Evolutionary conservation across 345 rosid species (phyloP).

Genomic region (Ailanthus altissimus): DNA sequence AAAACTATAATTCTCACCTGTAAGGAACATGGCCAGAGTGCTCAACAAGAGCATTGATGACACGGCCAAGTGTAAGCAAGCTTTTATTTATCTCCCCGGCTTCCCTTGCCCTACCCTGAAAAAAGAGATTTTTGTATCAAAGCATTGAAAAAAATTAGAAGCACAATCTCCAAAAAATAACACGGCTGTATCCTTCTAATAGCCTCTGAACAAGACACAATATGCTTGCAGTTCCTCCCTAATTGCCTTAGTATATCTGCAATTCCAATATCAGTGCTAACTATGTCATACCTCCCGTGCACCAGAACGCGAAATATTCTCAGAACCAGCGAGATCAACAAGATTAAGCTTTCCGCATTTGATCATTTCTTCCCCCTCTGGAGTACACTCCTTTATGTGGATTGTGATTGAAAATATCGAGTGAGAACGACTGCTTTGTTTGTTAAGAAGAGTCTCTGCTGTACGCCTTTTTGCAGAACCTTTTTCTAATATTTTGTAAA

Average conservation of each 20-base stretch:
- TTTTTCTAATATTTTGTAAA: conserved; percentile 93
- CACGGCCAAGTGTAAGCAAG: conserved; percentile 97
- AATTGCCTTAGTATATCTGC: not conserved
- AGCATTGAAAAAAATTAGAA: not conserved
- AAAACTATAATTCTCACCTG: conserved; percentile 44
- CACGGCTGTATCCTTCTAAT: not conserved
- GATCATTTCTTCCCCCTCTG: conserved; percentile 99
- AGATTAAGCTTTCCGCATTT: conserved; percentile 98
- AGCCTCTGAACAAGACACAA: not conserved
- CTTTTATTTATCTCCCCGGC: conserved; percentile 99
- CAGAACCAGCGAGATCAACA: conserved; percentile 99
- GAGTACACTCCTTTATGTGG: conserved; percentile 93
- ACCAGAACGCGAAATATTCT: conserved; percentile 98
- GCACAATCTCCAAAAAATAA: conserved; percentile 24
- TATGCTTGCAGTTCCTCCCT: not conserved
- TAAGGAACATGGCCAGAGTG: conserved; percentile 99
- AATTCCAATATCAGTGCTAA: conserved; percentile 9
- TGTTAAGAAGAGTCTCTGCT: conserved; percentile 97
- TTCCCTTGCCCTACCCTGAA: conserved; percentile 99
- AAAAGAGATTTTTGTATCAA: conserved; percentile 19
- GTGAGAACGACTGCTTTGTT: conserved; percentile 99
- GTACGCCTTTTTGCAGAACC: conserved; percentile 98
- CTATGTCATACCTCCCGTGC: conserved; percentile 77
- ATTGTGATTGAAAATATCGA: conserved; percentile 95
- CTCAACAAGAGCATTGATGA: conserved; percentile 94